A percentile compares a stretch with the other conserved stretches of the same genome.
Evolutionary conservation across 805 yeast species (phyloP).

Genomic region (Wickerhamomyces sydowiorum): DNA sequence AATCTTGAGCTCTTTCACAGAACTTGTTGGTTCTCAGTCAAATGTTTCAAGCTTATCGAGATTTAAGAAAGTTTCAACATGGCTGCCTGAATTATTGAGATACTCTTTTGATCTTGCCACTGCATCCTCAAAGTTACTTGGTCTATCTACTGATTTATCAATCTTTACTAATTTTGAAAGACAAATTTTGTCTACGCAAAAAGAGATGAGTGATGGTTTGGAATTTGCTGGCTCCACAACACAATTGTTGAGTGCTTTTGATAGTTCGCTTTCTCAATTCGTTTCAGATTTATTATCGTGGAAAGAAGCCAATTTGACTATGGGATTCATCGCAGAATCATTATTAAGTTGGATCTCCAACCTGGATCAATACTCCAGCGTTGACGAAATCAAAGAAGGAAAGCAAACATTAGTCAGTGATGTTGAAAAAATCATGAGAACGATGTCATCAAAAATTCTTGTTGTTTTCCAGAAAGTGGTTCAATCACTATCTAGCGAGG

Average conservation of each 20-base stretch:
- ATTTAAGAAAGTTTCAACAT: conserved; percentile 15
- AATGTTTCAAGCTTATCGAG: conserved; percentile 8
- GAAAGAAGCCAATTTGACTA: not conserved
- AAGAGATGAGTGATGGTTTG: conserved; percentile 8
- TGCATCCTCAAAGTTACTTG: conserved; percentile 11
- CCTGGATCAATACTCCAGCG: not conserved
- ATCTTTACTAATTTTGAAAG: conserved; percentile 14
- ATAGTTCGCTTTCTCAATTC: not conserved
- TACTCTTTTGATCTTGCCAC: conserved; percentile 22
- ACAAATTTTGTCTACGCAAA: conserved; percentile 9
- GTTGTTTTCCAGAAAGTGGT: conserved; percentile 59
- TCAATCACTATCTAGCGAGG: conserved; percentile 7
- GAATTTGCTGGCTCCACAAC: conserved; percentile 12
- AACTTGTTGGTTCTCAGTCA: conserved; percentile 11
- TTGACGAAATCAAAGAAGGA: not conserved
- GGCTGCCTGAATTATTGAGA: conserved; percentile 30
- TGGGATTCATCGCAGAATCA: not conserved
- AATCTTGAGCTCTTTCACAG: conserved; percentile 13
- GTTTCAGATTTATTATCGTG: not conserved
- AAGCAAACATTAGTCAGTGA: conserved; percentile 22
- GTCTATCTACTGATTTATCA: conserved; percentile 10
- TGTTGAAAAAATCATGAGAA: conserved; percentile 43
- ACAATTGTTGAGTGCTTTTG: not conserved
- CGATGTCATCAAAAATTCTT: conserved; percentile 52
- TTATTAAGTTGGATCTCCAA: no score